These are phyloP conservation scores for Verbascum thapsus DNA, from an alignment of 257 asterid genomes.

Conservation along the genomic window DNA sequence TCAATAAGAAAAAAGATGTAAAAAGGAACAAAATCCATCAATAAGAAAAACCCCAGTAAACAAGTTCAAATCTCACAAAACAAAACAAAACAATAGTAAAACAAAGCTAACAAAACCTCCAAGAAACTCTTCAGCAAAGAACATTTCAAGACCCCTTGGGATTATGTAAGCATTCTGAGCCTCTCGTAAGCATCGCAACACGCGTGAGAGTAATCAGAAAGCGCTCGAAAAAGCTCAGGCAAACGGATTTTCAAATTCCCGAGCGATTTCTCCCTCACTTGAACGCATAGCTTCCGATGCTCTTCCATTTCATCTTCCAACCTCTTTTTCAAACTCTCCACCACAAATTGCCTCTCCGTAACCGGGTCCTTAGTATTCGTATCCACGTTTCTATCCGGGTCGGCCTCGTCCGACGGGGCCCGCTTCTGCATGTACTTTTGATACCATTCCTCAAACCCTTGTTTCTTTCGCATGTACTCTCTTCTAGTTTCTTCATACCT, in stretches of 20 bases:
- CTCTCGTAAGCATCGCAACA: conserved; percentile 63
- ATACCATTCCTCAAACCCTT: conserved; percentile 84
- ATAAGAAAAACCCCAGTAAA: conserved; percentile 8
- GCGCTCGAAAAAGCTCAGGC: conserved; percentile 90
- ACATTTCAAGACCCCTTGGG: conserved; percentile 39
- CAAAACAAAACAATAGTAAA: conserved; percentile 25
- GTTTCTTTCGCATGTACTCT: conserved; percentile 73
- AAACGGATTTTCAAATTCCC: conserved; percentile 70
- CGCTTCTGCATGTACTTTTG: conserved; percentile 63
- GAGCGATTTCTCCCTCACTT: conserved; percentile 86
- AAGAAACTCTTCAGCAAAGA: background rate
- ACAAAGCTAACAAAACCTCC: conserved; percentile 11
- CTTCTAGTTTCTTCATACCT: conserved; percentile 76
- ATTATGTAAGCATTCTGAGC: conserved; percentile 48
- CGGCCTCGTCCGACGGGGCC: conserved; percentile 45
- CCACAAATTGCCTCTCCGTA: conserved; percentile 62
- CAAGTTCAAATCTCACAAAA: background rate
- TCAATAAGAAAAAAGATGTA: conserved; percentile 2
- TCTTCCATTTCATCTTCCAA: conserved; percentile 80
- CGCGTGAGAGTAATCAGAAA: conserved; percentile 65
- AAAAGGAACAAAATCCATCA: conserved; percentile 13
- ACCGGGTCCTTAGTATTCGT: conserved; percentile 57
- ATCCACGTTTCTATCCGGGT: conserved; percentile 39
- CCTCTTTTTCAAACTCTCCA: conserved; percentile 71
- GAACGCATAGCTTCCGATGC: conserved; percentile 75